Evolutionary conservation across 805 yeast species (phyloP), one percentile per base, ranked within the genome.

Genomic region (Teunomyces panamensis): DNA sequence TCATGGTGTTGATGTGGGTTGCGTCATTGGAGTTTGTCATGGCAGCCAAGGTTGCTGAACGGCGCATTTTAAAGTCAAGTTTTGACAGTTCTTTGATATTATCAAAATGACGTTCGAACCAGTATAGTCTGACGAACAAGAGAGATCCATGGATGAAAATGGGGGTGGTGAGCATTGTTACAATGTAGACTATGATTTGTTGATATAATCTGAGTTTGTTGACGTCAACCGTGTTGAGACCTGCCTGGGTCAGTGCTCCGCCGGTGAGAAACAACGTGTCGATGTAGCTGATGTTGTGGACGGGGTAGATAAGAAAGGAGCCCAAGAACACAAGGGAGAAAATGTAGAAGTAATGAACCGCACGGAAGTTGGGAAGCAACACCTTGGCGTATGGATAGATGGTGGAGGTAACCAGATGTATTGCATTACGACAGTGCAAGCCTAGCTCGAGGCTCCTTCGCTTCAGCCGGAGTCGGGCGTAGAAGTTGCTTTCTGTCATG

Each of bases 241-340:
- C 99, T 0, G 97, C 96, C 61, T 92, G 97, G 1, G 98, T 89
- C 1, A 85, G 68, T 0, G 94, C 82, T 9, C 96, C 92, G 9
- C 84, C 71, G 0, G 90, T 78, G 47, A 88, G 70, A 63, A 92
- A 88, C 30, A 94, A 68, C 1, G 86, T 81, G 69, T 94, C 98
- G 39, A 88, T 84, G 63, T 92, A 94, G 7, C 59, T 45, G 33
- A 78, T 60, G 58, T 85, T 84, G 46, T 74, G 76, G n/a, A 77
- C 76, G 0, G 97, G 96, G 57, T 84, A 92, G 34, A 94, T 65
- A 45, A 92, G 58, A 30, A 91, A 77, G 0, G 97, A 89, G 1
- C 87, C 81, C 1, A 90, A 33, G 2, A 94, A 71, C 0, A 80
- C 64, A 76, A 80, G 69, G 16, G 67, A 42, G 0, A 84, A 63